Conservation (phyloP, 75 land plant genomes). For the Azolla pinnata region DNA sequence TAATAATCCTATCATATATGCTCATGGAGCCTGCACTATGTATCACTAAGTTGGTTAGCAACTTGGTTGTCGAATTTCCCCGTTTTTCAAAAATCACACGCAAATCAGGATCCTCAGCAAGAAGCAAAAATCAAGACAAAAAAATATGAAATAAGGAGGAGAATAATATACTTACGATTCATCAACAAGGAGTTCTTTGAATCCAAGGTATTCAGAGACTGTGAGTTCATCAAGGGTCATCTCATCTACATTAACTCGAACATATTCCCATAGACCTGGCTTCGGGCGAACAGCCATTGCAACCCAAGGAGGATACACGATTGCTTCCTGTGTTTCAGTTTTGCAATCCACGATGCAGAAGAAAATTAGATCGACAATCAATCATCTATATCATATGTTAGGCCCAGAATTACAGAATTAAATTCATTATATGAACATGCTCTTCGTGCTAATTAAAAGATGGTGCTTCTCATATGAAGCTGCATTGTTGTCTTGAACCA, state of each 20-base stretch:
- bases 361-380: too few relatives aligned
- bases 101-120: background rate
- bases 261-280: conserved; percentile 63
- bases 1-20: background rate
- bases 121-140: too few relatives aligned
- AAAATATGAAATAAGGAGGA: background rate
- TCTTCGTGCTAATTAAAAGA: background rate
- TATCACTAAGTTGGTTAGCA: background rate
- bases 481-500: too few relatives aligned
- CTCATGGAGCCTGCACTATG: background rate
- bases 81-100: background rate
- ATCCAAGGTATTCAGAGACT: conserved; percentile 44
- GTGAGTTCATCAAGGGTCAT: conserved; percentile 41
- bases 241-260: conserved; percentile 54
- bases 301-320: conserved; percentile 51
- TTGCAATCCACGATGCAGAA: background rate
- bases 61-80: background rate
- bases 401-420: too few relatives aligned
- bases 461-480: background rate
- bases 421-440: too few relatives aligned
- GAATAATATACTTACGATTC: background rate
- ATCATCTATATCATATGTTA: too few relatives aligned
- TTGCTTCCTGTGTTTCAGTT: conserved; percentile 42
- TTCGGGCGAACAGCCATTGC: conserved; percentile 46
- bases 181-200: conserved; percentile 44